Evolutionary conservation across 805 yeast species (phyloP).

Genomic region (Candida berthetii): DNA sequence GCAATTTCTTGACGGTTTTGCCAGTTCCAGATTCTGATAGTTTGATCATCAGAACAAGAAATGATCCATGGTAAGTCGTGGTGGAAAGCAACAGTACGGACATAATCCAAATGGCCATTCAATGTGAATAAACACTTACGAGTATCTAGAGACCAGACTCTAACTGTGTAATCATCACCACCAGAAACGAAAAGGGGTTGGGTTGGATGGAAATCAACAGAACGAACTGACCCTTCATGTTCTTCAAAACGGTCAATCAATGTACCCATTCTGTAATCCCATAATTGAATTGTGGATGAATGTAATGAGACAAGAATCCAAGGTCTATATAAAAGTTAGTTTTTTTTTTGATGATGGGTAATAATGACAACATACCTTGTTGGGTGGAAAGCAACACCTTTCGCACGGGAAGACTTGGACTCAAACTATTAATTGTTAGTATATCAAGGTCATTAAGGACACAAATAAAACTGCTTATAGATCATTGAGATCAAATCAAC

Average conservation of each 20-base stretch:
- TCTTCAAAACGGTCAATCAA: conserved; percentile 94
- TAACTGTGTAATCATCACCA: conserved; percentile 93
- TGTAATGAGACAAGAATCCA: conserved; percentile 95
- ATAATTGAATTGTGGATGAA: conserved; percentile 96
- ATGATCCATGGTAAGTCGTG: conserved; percentile 96
- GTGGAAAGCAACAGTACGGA: conserved; percentile 92
- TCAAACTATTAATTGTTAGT: conserved; percentile 52
- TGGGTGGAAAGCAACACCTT: conserved; percentile 97
- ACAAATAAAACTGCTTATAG: too few species aligned
- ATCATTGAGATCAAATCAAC: not conserved
- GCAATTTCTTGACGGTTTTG: conserved; percentile 97
- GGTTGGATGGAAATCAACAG: conserved; percentile 94
- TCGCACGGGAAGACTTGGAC: conserved; percentile 95
- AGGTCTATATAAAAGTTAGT: conserved; percentile 43
- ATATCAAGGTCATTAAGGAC: not conserved
- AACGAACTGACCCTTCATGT: conserved; percentile 97
- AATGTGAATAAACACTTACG: conserved; percentile 89
- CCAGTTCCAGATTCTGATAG: conserved; percentile 99
- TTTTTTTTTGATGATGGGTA: too few species aligned
- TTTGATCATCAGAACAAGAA: conserved; percentile 95
- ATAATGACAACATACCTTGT: conserved; percentile 36
- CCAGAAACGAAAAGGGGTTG: conserved; percentile 97
- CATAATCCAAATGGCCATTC: conserved; percentile 91
- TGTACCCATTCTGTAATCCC: conserved; percentile 99
- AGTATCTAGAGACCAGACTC: conserved; percentile 93